Evolutionary conservation across 2,329 filamentous ascomycete genomes (phyloP), one percentile per base, ranked within the genome.

Genomic region (Hymenoscyphus scutula): DNA sequence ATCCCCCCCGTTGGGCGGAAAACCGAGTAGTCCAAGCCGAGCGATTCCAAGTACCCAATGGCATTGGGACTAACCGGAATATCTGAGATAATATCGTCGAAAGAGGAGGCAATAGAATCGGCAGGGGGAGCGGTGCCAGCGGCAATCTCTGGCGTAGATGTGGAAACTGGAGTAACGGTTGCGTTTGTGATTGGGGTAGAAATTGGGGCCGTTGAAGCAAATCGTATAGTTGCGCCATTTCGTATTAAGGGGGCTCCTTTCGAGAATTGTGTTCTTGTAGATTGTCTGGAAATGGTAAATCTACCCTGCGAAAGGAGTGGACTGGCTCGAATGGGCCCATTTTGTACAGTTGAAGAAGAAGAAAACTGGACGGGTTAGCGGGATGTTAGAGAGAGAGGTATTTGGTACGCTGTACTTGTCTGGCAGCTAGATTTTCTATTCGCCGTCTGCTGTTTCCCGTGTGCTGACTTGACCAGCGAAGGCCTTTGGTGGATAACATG

Each of bases 1-100:
- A 95, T 86, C 17, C 85, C 68, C 3, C 87, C 78, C 0, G 92
- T 91, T 5, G 90, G 85, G 17, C 94, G 94, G 79, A 81, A 93
- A 37, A 27, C 30, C 73, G 94, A 92, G 72, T 89, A 98, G 71
- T 98, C 91, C 25, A 99, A 79, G 3, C 95, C 95, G 11, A 98
- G 80, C 6, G 86, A 82, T 69, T 90, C 85, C 63, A 99, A 80
- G 72, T 93, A 97, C 65, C 95, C 95, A 63, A 96, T 84, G 58
- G 86, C 81, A 72, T 94, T 89, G 10, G 72, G 71, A 4, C 70
- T 64, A 41, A 70, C 57, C 30, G 63, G 58, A 3, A 71, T 15
- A 68, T 60, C 23, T 32, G 56, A 55, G 13, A 37, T 7, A 13
- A 34, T 27, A 23, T 45, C 34, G 5, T 58, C 56, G 37, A 58